Evolutionary conservation across 306 rosid genomes (phyloP).

Genomic region (Cucurbita maxima): DNA sequence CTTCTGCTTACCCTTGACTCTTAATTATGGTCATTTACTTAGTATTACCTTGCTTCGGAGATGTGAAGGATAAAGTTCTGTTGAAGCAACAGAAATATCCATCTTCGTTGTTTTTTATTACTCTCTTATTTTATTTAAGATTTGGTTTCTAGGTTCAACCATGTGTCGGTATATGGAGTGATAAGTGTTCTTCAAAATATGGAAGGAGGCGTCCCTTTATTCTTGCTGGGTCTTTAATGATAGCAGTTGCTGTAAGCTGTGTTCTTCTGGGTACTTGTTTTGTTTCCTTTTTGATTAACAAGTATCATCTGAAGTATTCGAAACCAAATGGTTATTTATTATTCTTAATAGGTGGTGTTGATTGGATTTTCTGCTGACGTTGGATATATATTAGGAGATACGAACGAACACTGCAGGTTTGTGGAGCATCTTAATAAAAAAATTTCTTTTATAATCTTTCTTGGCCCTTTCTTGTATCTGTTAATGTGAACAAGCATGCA

Average conservation of each 20-base stretch:
- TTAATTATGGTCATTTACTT: neutral
- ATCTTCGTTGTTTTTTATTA: neutral
- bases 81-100: neutral
- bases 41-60: neutral
- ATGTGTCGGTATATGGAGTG: conserved; percentile 92
- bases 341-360: conserved; percentile 49
- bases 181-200: conserved; percentile 72
- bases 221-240: conserved; percentile 84
- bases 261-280: conserved; percentile 7
- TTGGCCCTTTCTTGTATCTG: neutral
- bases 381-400: conserved; percentile 78
- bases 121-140: neutral
- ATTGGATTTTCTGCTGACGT: conserved; percentile 97
- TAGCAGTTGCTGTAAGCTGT: conserved; percentile 60
- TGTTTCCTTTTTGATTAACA: neutral
- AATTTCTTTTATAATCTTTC: conserved; percentile 5
- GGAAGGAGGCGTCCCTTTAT: conserved; percentile 97
- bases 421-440: conserved; percentile 13
- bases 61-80: neutral
- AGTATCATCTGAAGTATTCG: neutral
- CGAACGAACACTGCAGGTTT: conserved; percentile 91
- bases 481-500: neutral
- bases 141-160: conserved; percentile 53
- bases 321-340: neutral
- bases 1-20: neutral